A percentile compares a stretch with the other conserved stretches of the same genome.
These are phyloP conservation scores for Udeniomyces megalosporus DNA, from an alignment of 768 basidiomycete genomes.

Conservation along the genomic window DNA sequence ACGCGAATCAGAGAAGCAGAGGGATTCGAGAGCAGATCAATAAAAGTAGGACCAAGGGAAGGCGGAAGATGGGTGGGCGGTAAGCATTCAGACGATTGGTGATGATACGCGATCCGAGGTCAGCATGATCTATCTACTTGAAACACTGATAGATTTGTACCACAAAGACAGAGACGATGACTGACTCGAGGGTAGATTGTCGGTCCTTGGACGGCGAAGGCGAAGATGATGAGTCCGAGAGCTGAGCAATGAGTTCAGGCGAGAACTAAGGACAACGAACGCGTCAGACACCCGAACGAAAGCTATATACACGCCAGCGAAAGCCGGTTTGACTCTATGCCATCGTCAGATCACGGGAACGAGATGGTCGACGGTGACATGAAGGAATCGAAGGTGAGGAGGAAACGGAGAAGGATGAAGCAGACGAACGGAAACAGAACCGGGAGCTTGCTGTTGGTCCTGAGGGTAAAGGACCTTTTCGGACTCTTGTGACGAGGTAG, in stretches of 20 bases:
- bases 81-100: too few species aligned
- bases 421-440: constrained; percentile 17
- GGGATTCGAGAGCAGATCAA: too few species aligned
- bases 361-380: neutral
- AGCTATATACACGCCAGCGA: neutral
- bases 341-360: neutral
- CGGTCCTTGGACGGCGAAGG: constrained; percentile 12
- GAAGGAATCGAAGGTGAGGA: too few species aligned
- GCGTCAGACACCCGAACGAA: too few species aligned
- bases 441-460: constrained; percentile 19
- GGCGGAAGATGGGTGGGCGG: too few species aligned
- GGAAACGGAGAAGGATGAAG: neutral
- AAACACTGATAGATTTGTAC: too few species aligned
- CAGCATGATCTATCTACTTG: too few species aligned
- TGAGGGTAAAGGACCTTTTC: constrained; percentile 14
- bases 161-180: too few species aligned
- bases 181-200: constrained; percentile 14
- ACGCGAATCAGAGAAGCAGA: too few species aligned
- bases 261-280: constrained; percentile 25
- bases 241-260: constrained; percentile 26
- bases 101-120: too few species aligned
- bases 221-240: constrained; percentile 21
- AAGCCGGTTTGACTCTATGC: neutral
- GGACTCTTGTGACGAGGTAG: neutral
- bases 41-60: too few species aligned